Conservation (phyloP, 306 rosid genomes). For the Hylodesmum podocarpum region DNA sequence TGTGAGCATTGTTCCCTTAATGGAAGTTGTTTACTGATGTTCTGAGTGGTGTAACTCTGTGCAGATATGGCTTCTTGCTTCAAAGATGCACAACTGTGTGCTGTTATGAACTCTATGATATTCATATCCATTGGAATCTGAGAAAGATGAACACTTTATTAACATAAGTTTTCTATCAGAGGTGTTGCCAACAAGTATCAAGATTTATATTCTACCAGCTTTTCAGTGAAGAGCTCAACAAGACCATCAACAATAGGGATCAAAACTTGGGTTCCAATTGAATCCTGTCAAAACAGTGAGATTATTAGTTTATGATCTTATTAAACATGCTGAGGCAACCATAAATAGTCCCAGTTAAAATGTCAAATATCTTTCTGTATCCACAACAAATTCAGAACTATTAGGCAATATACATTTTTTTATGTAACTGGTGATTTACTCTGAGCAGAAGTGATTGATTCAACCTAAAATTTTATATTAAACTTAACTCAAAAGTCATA, state of each 20-base stretch:
- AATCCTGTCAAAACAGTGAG: conserved; percentile 44
- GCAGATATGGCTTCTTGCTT: conserved; percentile 44
- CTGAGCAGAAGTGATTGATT: neutral
- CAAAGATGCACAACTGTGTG: conserved; percentile 40
- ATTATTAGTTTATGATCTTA: conserved; percentile 8
- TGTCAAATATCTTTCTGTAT: neutral
- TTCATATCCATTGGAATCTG: conserved; percentile 62
- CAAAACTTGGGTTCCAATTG: conserved; percentile 63
- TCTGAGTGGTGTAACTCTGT: conserved; percentile 22
- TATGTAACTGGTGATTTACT: neutral
- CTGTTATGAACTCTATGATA: conserved; percentile 51
- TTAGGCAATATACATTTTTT: neutral
- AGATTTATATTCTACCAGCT: conserved; percentile 46
- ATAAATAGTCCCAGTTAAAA: neutral
- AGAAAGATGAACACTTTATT: conserved; percentile 20
- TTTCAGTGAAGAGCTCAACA: conserved; percentile 65
- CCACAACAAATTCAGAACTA: neutral
- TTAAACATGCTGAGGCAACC: neutral
- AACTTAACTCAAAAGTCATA: neutral
- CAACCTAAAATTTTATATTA: neutral
- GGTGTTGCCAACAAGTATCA: neutral
- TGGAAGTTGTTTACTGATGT: conserved; percentile 32
- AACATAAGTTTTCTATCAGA: neutral
- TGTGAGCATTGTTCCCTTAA: conserved; percentile 22
- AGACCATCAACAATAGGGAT: conserved; percentile 73